These are phyloP conservation scores for Oenanthe javanica DNA, from an alignment of 140 eudicot species.

Conservation along the genomic window DNA sequence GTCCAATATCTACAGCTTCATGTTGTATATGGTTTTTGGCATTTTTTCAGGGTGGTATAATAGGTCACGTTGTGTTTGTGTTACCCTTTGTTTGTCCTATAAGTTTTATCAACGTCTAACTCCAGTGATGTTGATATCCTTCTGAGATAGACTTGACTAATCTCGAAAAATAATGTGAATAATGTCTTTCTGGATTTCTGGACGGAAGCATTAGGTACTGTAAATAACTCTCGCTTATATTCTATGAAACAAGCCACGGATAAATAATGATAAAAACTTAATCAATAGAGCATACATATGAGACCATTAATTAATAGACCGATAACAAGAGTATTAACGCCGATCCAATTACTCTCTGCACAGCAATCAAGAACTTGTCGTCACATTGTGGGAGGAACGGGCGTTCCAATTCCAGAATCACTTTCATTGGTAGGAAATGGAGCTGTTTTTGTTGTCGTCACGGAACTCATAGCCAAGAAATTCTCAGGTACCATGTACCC, in stretches of 20 bases:
- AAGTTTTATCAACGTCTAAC: not conserved
- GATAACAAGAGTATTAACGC: too few species aligned
- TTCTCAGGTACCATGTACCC: too few species aligned
- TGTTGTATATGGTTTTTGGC: not conserved
- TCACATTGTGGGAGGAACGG: too few species aligned
- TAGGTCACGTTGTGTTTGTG: not conserved
- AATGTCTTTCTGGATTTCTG: slow-evolving; percentile 12
- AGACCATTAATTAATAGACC: too few species aligned
- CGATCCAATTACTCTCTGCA: too few species aligned
- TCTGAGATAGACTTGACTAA: not conserved
- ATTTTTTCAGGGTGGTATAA: not conserved
- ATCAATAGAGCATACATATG: too few species aligned
- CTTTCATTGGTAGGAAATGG: too few species aligned
- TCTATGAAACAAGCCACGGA: slow-evolving; percentile 27
- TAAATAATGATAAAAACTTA: too few species aligned
- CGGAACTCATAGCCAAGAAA: too few species aligned
- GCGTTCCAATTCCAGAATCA: too few species aligned
- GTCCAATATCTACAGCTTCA: not conserved
- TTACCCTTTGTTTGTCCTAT: not conserved
- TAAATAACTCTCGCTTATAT: slow-evolving; percentile 30
- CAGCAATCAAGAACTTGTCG: too few species aligned
- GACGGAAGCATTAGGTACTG: slow-evolving; percentile 16
- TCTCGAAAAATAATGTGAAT: not conserved
- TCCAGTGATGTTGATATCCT: not conserved
- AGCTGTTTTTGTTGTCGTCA: too few species aligned